Conservation (phyloP, 2,329 filamentous ascomycete genomes). For the Tolypocladium pustulatum region DNA sequence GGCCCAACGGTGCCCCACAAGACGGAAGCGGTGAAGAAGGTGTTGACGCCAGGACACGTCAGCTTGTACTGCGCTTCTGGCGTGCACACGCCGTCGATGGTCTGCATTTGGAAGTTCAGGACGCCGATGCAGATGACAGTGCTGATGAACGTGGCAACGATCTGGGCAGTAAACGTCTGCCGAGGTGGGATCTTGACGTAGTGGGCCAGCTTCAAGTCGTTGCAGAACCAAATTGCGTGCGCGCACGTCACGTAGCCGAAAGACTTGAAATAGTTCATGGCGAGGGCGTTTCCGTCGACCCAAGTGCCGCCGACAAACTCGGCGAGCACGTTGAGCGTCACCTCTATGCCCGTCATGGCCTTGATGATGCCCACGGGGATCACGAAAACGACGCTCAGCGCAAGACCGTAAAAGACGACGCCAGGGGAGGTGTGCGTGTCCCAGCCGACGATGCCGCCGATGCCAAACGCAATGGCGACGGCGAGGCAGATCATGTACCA, state of each 20-base stretch:
- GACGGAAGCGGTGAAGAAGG: conserved; percentile 45
- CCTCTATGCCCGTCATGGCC: conserved; percentile 41
- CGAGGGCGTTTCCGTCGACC: conserved; percentile 38
- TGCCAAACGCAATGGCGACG: conserved; percentile 32
- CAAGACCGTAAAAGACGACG: conserved; percentile 40
- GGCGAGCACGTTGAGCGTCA: conserved; percentile 41
- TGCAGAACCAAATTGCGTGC: conserved; percentile 39
- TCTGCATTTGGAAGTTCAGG: conserved; percentile 36
- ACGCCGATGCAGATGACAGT: conserved; percentile 40
- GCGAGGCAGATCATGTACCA: conserved; percentile 37
- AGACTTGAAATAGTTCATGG: conserved; percentile 45
- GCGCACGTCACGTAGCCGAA: conserved; percentile 39
- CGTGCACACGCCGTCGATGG: conserved; percentile 39
- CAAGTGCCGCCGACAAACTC: conserved; percentile 43
- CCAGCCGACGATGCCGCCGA: conserved; percentile 36
- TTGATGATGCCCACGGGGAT: conserved; percentile 42
- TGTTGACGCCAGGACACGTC: conserved; percentile 41
- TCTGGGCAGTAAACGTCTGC: conserved; percentile 48
- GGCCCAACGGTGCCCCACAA: conserved; percentile 46
- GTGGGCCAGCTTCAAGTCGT: conserved; percentile 37
- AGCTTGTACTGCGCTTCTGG: conserved; percentile 35
- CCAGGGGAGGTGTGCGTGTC: conserved; percentile 39
- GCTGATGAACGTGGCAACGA: conserved; percentile 44
- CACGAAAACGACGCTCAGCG: conserved; percentile 38
- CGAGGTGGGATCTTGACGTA: conserved; percentile 53